Base-by-base conservation (phyloP, 2,329 filamentous ascomycete genomes). In the Xylariaceae sp. region DNA sequence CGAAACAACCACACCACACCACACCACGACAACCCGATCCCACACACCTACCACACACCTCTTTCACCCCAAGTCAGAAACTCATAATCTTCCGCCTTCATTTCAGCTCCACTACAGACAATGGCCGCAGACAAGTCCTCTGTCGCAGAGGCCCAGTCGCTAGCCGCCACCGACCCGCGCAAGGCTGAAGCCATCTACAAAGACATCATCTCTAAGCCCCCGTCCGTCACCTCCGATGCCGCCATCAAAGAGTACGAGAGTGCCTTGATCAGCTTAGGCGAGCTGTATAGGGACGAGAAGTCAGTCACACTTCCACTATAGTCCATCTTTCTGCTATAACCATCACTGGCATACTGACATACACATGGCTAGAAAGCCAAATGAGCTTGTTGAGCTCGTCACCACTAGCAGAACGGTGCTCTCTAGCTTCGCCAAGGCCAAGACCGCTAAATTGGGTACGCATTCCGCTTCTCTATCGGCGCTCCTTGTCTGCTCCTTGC, bases 381-480 rank as follows among this genome's bases (percentile, higher is more conserved):
- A 94, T 68, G 89, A 96, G 66, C 84, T 99, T 55, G 90, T 95
- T 57, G 86, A 91, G 65, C 82, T 99, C 60, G 87, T 99, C 65
- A 92, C 88, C 68, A 89, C 90, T 71, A 96, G 91, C 73, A 85
- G 93, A 68, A 88, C 89, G 60, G 89, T 94, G 42, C 85, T 99
- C 60, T 97, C 93, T 53, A 94, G 90, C 59, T 97, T 99, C 72
- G 94, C 94, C 60, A 97, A 97, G 80, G 94, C 95, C 57, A 99
- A 99, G 83, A 97, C 94, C 31, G 90, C 94, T 51, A 99, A 99
- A 76, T 80, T 99, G 57, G 90, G 94, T 97, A 85, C 60, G 86
- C 57, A 6, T n/a, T 41, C 11, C n/a, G 18, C 31, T 19, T 18
- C 16, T 36, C 9, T 31, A 22, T 39, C 13, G 12, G 11, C 18